Conservation (phyloP, 192 early-diverging fungal species). For the Phlyctochytrium arcticum region DNA sequence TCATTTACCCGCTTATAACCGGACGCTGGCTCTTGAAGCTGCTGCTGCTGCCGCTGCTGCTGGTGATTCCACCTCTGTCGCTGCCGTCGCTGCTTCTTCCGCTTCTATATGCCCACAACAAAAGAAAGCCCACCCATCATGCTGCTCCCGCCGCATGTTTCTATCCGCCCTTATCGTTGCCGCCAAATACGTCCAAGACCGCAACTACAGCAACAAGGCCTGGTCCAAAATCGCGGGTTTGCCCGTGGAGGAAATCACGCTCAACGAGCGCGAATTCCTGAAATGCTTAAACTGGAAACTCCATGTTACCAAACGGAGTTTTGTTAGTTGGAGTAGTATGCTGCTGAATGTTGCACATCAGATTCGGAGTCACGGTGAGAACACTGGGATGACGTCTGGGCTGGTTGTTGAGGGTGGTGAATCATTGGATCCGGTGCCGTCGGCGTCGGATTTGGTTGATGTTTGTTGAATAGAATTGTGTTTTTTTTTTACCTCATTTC, state of each 20-base stretch:
- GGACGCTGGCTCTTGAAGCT: not conserved
- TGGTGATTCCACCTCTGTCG: not conserved
- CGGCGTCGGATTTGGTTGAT: no score
- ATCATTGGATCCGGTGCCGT: no score
- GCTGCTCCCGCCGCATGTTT: conserved; percentile 56
- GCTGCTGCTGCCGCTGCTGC: not conserved
- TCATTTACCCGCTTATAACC: conserved; percentile 4
- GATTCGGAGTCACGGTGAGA: no score
- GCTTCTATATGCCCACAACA: not conserved
- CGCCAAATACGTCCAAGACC: conserved; percentile 66
- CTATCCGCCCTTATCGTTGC: conserved; percentile 63
- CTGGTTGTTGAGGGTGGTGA: no score
- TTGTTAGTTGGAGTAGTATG: conserved; percentile 56
- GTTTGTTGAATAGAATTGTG: no score
- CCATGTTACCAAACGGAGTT: conserved; percentile 56
- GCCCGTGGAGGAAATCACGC: conserved; percentile 70
- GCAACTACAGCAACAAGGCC: conserved; percentile 63
- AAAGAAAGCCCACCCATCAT: conserved; percentile 42
- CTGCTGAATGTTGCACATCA: conserved; percentile 8
- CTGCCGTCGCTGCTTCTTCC: no score
- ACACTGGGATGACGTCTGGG: no score
- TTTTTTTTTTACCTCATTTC: no score
- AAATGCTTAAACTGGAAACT: conserved; percentile 72
- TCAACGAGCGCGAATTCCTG: conserved; percentile 77
- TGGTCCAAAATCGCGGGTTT: conserved; percentile 79